Evolutionary conservation across 345 rosid species (phyloP).

Genomic region (Laguncularia racemosa): DNA sequence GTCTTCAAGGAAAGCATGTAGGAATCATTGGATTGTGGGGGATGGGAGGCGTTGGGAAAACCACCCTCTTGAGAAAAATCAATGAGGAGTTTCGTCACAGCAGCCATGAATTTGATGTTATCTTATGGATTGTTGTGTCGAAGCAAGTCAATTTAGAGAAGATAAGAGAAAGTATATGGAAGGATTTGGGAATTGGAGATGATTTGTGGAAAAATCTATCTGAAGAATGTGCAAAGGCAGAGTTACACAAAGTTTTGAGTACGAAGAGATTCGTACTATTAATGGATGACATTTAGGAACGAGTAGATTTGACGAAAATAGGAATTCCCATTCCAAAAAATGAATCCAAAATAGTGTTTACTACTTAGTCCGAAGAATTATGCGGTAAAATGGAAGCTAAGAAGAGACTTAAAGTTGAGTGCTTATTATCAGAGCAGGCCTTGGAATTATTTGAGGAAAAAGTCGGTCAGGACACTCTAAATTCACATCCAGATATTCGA

Average conservation of each 20-base stretch:
- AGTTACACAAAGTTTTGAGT: neutral
- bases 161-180: conserved; percentile 3
- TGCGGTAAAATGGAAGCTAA: conserved; percentile 19
- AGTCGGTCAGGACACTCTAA: conserved; percentile 9
- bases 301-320: neutral
- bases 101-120: conserved; percentile 1
- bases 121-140: conserved; percentile 15
- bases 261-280: conserved; percentile 14
- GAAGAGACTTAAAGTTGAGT: conserved; percentile 5
- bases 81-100: conserved; percentile 2
- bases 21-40: conserved; percentile 15
- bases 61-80: conserved; percentile 14
- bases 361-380: conserved; percentile 16
- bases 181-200: neutral
- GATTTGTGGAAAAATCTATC: neutral
- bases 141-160: neutral
- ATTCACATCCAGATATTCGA: conserved; percentile 1
- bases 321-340: conserved; percentile 17
- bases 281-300: conserved; percentile 14
- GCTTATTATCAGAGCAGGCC: conserved; percentile 9
- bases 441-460: conserved; percentile 13
- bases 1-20: neutral
- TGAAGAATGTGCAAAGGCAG: conserved; percentile 3
- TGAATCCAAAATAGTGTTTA: conserved; percentile 14
- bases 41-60: conserved; percentile 17